Percentiles rank a stretch among this genome's conserved stretches.
These are phyloP conservation scores for Serpula lacrymans DNA, from an alignment of 768 basidiomycete genomes.

Conservation along the genomic window DNA sequence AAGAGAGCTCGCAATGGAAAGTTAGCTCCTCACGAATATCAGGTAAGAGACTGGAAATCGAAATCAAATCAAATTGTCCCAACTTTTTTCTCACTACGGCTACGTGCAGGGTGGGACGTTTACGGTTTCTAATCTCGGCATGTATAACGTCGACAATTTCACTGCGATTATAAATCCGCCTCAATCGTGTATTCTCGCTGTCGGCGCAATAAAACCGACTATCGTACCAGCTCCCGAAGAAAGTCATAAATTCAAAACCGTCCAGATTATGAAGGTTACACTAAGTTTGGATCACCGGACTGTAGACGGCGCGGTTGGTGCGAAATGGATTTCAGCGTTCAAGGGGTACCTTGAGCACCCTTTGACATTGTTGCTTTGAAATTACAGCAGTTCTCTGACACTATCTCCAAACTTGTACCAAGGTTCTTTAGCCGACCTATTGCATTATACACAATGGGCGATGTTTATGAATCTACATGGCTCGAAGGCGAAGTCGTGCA, in stretches of 20 bases:
- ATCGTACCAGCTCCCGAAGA: slow-evolving; percentile 84
- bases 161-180: slow-evolving; percentile 99
- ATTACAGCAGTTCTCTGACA: slow-evolving; percentile 2
- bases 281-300: slow-evolving; percentile 93
- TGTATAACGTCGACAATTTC: slow-evolving; percentile 94
- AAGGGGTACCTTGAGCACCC: slow-evolving; percentile 97
- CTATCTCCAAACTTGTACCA: not conserved
- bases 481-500: too few species aligned
- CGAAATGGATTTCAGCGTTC: slow-evolving; percentile 90
- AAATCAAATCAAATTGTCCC: not conserved
- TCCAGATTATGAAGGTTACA: slow-evolving; percentile 92
- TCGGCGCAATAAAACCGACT: slow-evolving; percentile 84
- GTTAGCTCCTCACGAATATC: slow-evolving; percentile 92
- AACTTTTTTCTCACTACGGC: not conserved
- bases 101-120: slow-evolving; percentile 83
- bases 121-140: slow-evolving; percentile 98
- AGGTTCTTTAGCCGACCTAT: not conserved
- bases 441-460: too few species aligned
- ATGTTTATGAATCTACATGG: too few species aligned
- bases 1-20: slow-evolving; percentile 97
- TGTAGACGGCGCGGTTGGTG: slow-evolving; percentile 94
- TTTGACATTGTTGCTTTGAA: slow-evolving; percentile 91
- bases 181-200: slow-evolving; percentile 95
- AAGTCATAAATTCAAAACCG: slow-evolving; percentile 93
- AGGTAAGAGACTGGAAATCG: slow-evolving; percentile 48